Base-by-base conservation (phyloP, 805 yeast species). In the Candida montana region DNA sequence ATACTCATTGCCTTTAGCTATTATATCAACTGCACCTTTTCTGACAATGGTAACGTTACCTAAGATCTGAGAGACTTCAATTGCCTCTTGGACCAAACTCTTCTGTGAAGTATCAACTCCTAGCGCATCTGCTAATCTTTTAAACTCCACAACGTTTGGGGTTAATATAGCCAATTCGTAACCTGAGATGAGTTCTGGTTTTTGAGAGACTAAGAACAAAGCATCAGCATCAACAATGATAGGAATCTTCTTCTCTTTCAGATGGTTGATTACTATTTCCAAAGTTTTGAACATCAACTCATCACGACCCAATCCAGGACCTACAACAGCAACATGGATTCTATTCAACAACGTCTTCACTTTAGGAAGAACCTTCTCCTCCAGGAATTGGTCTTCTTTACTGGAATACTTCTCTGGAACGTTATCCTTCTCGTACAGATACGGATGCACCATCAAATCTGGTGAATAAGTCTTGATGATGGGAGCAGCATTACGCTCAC, bases 401-500 rank as follows among this genome's bases (percentile, higher is more conserved):
- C 18, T 31, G 7, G 27, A 35, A 18, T 51, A 28, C 5, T 31
- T 48, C 9, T 47, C 44, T 3, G 54, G 50, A 3, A 53, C 50
- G 27, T 40, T 45, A 36, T 59, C 63, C 12, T 45, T 44, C 52
- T 79, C 89, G 42, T 65, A 71, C 49, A 90, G 58, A 58, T 87
- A 88, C 1, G 98, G 98, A 65, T 93, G 98, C 1, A 93, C 95
- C 97, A 91, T 93, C 37, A 91, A 65, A 57, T 91, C 89, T 0
- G 99, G 98, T 7, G 95, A 77, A 62, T 93, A 93, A 23, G 81
- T 64, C 62, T 91, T 91, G 55, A 91, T 88, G 7, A 87, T 81
- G 0, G 82, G 64, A 0, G 86, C 90, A 1, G 97, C 97, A 24
- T 67, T 64, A 38, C 65, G 61, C 50, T 88, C 95, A 64, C 98